A percentile compares a stretch with the other conserved stretches of the same genome.
These are phyloP conservation scores for Leccinum subtestaceum DNA, from an alignment of 768 basidiomycete species.

Conservation along the genomic window DNA sequence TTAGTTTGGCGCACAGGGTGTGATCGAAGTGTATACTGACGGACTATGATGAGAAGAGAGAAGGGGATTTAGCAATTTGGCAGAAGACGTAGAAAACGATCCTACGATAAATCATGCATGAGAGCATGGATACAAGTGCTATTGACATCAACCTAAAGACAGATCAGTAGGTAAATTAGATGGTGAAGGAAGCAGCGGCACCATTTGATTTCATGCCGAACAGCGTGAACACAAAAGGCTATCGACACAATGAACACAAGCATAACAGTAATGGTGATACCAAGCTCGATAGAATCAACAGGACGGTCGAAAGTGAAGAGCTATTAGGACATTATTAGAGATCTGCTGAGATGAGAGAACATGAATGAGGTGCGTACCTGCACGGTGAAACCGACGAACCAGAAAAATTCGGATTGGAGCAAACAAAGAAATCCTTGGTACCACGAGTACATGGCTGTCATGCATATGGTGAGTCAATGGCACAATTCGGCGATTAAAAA, in stretches of 20 bases:
- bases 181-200: constrained; percentile 29
- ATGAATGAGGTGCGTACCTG: constrained; percentile 46
- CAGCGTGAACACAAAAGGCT: constrained; percentile 61
- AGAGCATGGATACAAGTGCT: constrained; percentile 72
- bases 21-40: constrained; percentile 18
- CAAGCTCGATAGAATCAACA: constrained; percentile 68
- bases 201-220: constrained; percentile 81
- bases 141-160: constrained; percentile 58
- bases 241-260: constrained; percentile 68
- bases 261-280: constrained; percentile 76
- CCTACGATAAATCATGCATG: constrained; percentile 65
- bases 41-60: constrained; percentile 20
- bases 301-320: constrained; percentile 75
- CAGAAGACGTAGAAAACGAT: constrained; percentile 2
- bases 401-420: constrained; percentile 32
- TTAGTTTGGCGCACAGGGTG: background rate
- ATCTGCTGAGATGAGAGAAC: background rate
- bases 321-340: constrained; percentile 35
- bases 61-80: constrained; percentile 2
- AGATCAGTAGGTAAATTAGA: constrained; percentile 3
- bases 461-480: constrained; percentile 4
- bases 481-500: background rate
- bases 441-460: constrained; percentile 78
- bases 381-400: constrained; percentile 80
- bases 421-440: constrained; percentile 46